phyloP scores from a whole-genome alignment of 2,329 filamentous ascomycete species.

The Sarocladiaceae sp. region DNA sequence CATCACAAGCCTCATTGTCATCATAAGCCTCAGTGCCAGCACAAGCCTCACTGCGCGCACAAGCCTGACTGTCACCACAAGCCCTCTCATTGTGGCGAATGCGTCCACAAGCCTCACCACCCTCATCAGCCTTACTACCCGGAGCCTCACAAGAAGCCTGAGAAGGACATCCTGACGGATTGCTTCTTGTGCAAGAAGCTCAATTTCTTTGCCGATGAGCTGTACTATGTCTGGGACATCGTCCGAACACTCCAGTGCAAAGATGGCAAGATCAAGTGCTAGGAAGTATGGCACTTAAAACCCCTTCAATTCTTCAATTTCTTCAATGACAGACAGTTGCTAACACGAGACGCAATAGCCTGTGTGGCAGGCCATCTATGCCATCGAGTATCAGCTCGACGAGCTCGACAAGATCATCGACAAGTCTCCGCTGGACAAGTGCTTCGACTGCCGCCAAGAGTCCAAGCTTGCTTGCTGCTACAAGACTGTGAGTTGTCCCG shows the following conservation, averaged over 20 bases:
- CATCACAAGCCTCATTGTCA: conserved; percentile 4
- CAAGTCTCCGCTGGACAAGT: conserved; percentile 20
- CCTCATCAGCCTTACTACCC: conserved; percentile 12
- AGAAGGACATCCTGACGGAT: conserved; percentile 16
- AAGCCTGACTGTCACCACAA: neutral
- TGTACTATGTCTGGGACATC: conserved; percentile 18
- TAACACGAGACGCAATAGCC: conserved; percentile 15
- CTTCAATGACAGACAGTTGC: neutral
- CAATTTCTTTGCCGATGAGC: conserved; percentile 18
- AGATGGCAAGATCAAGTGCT: conserved; percentile 18
- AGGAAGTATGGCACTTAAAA: conserved; percentile 21
- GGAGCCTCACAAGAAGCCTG: conserved; percentile 14
- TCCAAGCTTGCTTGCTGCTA: conserved; percentile 22
- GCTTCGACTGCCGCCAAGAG: conserved; percentile 20
- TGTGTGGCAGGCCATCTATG: conserved; percentile 19
- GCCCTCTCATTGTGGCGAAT: neutral
- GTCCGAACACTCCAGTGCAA: conserved; percentile 17
- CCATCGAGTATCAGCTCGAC: conserved; percentile 23
- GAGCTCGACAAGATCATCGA: conserved; percentile 22
- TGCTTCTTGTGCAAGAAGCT: conserved; percentile 19
- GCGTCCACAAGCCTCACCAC: neutral
- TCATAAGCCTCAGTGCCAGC: neutral
- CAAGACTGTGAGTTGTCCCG: conserved; percentile 15
- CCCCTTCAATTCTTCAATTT: neutral
- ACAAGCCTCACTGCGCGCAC: neutral